Percentiles rank a stretch among this genome's conserved stretches.
Conservation (phyloP, 805 yeast species). For the Saccharomyces mikatae region DNA sequence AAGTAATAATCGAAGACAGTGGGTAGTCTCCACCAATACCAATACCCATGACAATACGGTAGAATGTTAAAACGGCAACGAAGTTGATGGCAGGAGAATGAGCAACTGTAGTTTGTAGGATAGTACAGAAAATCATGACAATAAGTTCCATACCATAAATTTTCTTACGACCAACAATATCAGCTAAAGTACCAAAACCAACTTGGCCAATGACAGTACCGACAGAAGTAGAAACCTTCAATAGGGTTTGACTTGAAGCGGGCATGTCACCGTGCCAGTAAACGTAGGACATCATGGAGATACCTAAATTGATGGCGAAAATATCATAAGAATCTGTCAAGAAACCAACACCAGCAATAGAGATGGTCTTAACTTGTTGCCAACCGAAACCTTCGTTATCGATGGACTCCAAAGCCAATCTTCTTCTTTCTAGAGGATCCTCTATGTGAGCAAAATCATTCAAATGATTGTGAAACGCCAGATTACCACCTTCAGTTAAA, state of each 20-base stretch:
- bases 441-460: conserved; percentile 75
- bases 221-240: conserved; percentile 85
- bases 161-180: conserved; percentile 74
- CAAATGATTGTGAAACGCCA: conserved; percentile 76
- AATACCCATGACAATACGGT: conserved; percentile 85
- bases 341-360: conserved; percentile 91
- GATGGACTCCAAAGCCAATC: conserved; percentile 75
- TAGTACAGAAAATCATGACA: conserved; percentile 71
- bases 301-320: conserved; percentile 78
- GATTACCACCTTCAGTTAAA: conserved; percentile 63
- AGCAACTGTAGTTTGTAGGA: conserved; percentile 71
- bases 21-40: conserved; percentile 99
- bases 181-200: conserved; percentile 77
- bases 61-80: conserved; percentile 64
- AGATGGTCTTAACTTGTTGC: conserved; percentile 75
- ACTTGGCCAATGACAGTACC: conserved; percentile 91
- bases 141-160: conserved; percentile 84
- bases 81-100: conserved; percentile 62
- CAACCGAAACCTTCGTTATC: conserved; percentile 74
- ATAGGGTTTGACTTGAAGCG: conserved; percentile 59
- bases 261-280: conserved; percentile 64
- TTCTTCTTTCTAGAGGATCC: conserved; percentile 81
- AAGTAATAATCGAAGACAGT: conserved; percentile 82
- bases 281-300: conserved; percentile 70
- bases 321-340: conserved; percentile 89